A percentile compares a stretch with the other conserved stretches of the same genome.
Conservation (phyloP, 2,329 filamentous ascomycete genomes). For the Beauveria sp. region DNA sequence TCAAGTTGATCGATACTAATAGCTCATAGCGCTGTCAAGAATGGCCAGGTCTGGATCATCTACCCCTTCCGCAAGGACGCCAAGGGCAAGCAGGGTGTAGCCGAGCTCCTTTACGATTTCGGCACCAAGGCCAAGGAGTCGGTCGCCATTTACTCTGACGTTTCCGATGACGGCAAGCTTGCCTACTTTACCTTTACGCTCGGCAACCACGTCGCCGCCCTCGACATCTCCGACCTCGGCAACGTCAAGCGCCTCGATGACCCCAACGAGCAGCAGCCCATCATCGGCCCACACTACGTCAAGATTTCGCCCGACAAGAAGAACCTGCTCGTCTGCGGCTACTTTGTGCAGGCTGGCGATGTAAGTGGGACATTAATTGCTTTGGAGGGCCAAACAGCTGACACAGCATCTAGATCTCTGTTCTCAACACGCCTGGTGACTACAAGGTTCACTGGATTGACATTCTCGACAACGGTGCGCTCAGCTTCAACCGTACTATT, state of each 20-base stretch:
- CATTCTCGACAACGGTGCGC: slow-evolving; percentile 43
- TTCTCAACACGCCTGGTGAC: slow-evolving; percentile 54
- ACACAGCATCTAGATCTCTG: slow-evolving; percentile 32
- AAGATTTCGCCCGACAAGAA: slow-evolving; percentile 58
- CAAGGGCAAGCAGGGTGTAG: slow-evolving; percentile 48
- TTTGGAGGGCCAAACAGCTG: background rate
- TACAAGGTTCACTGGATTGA: slow-evolving; percentile 58
- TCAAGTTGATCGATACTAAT: background rate
- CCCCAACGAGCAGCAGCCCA: slow-evolving; percentile 49
- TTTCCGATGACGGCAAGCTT: slow-evolving; percentile 49
- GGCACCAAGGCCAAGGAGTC: slow-evolving; percentile 48
- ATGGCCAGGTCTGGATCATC: slow-evolving; percentile 57
- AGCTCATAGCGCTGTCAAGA: slow-evolving; percentile 39
- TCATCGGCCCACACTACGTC: slow-evolving; percentile 55
- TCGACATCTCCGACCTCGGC: slow-evolving; percentile 53
- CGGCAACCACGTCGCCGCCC: slow-evolving; percentile 53
- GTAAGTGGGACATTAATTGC: slow-evolving; percentile 16
- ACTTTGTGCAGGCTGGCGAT: slow-evolving; percentile 56
- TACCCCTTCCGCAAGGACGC: slow-evolving; percentile 51
- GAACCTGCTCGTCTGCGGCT: slow-evolving; percentile 56
- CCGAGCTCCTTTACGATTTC: slow-evolving; percentile 51
- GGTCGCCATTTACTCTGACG: slow-evolving; percentile 53
- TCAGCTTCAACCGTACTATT: slow-evolving; percentile 53
- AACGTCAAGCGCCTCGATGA: slow-evolving; percentile 55
- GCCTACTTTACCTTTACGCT: slow-evolving; percentile 54